Percentiles rank a stretch among this genome's conserved stretches.
Conservation (phyloP, 139 green algal genomes). For the Auxenochlorella protothecoides region DNA sequence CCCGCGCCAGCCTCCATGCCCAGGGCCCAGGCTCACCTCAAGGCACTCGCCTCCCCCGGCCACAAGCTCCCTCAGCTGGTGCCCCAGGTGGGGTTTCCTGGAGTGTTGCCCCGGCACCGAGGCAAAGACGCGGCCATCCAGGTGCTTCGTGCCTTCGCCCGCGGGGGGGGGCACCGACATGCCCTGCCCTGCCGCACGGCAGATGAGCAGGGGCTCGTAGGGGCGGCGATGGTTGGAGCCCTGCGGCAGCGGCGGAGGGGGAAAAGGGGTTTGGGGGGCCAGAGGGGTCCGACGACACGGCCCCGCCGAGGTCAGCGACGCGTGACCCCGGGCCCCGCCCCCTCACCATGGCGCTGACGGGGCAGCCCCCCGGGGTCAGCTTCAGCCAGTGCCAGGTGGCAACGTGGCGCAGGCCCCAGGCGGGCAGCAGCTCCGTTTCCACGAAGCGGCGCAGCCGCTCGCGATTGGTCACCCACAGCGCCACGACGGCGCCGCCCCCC, state of each 20-base stretch:
- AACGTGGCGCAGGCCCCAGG: constrained; percentile 48
- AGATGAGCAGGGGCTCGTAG: constrained; percentile 56
- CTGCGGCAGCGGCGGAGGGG: not conserved
- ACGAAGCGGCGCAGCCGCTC: constrained; percentile 55
- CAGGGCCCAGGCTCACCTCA: constrained; percentile 14
- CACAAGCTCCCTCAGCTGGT: constrained; percentile 23
- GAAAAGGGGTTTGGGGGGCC: no score
- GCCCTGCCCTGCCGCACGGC: constrained; percentile 1
- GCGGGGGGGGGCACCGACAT: not conserved
- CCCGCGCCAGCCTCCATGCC: no score
- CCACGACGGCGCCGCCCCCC: constrained; percentile 42
- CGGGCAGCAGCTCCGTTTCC: constrained; percentile 52
- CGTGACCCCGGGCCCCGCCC: no score
- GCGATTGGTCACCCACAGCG: constrained; percentile 74
- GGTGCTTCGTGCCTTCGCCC: not conserved
- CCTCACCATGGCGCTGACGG: constrained; percentile 31
- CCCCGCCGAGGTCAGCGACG: no score
- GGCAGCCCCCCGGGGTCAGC: constrained; percentile 26
- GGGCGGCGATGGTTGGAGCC: constrained; percentile 42
- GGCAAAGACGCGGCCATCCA: constrained; percentile 15
- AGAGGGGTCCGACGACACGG: no score
- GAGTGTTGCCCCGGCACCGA: constrained; percentile 40
- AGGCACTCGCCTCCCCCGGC: constrained; percentile 7
- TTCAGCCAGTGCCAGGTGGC: constrained; percentile 73
- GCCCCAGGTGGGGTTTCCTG: constrained; percentile 49